phyloP scores from a whole-genome alignment of 176 grass and related monocot genomes.

The Olyra latifolia region DNA sequence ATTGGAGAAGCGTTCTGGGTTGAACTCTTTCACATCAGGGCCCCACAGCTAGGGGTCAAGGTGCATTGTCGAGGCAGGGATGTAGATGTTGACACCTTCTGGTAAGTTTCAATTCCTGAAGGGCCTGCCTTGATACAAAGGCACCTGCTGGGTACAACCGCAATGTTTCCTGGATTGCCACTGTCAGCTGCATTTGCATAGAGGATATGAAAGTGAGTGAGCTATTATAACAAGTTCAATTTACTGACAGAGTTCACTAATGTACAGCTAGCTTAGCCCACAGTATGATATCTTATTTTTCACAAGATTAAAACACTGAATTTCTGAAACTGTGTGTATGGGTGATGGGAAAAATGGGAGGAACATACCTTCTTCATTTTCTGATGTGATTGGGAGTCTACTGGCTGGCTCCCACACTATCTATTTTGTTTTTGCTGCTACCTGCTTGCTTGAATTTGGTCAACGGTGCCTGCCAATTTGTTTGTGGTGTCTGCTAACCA shows the following conservation, averaged over 20 bases:
- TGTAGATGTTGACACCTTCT: conserved; percentile 86
- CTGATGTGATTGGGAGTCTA: conserved; percentile 63
- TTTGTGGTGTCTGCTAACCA: too few relatives aligned
- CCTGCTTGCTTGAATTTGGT: too few relatives aligned
- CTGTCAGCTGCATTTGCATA: conserved; percentile 64
- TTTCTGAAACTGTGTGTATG: conserved; percentile 4
- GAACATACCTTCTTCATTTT: conserved; percentile 86
- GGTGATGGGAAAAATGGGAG: not conserved
- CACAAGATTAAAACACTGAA: not conserved
- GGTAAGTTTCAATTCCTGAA: conserved; percentile 72
- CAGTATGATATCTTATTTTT: not conserved
- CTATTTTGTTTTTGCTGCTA: too few relatives aligned
- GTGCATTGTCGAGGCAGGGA: conserved; percentile 83
- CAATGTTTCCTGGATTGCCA: conserved; percentile 91
- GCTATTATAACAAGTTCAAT: not conserved
- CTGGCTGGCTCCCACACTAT: conserved; percentile 31
- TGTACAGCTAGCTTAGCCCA: not conserved
- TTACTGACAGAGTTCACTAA: not conserved
- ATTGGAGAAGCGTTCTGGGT: conserved; percentile 73
- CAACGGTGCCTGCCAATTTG: too few relatives aligned
- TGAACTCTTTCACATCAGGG: conserved; percentile 65
- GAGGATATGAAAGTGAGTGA: conserved; percentile 5
- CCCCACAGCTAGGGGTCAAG: conserved; percentile 86
- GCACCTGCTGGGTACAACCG: conserved; percentile 88
- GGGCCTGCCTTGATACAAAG: conserved; percentile 79